These are phyloP conservation scores for Suhomyces kilbournensis DNA, from an alignment of 805 yeast species.

Conservation along the genomic window DNA sequence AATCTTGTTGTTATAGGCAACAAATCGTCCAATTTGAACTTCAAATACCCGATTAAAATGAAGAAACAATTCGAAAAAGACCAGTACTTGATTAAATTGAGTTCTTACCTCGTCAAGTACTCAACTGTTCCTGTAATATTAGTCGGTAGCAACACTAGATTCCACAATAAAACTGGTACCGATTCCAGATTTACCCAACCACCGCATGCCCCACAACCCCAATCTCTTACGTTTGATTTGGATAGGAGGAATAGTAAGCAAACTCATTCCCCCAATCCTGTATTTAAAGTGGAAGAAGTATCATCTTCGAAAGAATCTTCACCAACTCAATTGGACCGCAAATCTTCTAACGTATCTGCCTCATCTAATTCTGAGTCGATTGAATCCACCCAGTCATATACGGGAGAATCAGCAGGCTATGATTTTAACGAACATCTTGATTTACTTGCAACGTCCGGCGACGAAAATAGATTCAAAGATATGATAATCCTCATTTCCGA, in stretches of 20 bases:
- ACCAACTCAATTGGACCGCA: not conserved
- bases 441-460: conserved; percentile 1
- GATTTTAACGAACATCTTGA: conserved; percentile 4
- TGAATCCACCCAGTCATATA: conserved; percentile 5
- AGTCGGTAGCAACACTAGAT: conserved; percentile 28
- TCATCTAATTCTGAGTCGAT: conserved; percentile 2
- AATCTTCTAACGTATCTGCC: not conserved
- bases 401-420: not conserved
- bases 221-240: conserved; percentile 2
- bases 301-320: not conserved
- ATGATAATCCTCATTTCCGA: conserved; percentile 26
- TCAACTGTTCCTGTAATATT: conserved; percentile 38
- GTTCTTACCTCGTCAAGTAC: conserved; percentile 38
- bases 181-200: not conserved
- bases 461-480: conserved; percentile 12
- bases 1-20: conserved; percentile 37
- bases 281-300: not conserved
- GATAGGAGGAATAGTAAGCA: not conserved
- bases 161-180: conserved; percentile 11
- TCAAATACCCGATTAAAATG: conserved; percentile 37
- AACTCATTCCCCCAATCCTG: not conserved
- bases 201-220: not conserved
- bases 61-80: conserved; percentile 17
- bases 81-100: conserved; percentile 32
- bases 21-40: conserved; percentile 39